These are phyloP conservation scores for Camptophora hylomeconis DNA, from an alignment of 2,329 filamentous ascomycete genomes.

Conservation along the genomic window DNA sequence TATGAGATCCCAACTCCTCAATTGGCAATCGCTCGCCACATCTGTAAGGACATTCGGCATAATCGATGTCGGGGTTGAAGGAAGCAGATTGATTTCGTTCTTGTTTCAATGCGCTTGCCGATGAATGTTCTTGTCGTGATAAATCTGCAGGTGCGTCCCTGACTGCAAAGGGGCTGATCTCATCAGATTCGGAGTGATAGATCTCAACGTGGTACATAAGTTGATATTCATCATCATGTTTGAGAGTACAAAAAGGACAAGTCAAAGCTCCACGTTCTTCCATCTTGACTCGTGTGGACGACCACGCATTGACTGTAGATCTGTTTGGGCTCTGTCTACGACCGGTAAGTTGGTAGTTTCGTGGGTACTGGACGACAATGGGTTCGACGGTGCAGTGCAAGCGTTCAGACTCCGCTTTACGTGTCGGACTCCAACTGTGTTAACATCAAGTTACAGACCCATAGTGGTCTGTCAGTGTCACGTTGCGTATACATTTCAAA, in stretches of 20 bases:
- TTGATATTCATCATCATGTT: constrained; percentile 25
- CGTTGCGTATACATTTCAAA: no score
- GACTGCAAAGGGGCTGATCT: constrained; percentile 16
- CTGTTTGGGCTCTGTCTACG: no score
- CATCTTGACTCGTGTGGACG: no score
- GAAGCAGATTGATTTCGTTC: constrained; percentile 3
- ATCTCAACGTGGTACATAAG: constrained; percentile 32
- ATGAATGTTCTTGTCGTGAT: constrained; percentile 1
- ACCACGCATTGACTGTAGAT: no score
- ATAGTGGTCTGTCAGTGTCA: no score
- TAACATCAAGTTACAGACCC: no score
- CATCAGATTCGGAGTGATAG: constrained; percentile 29
- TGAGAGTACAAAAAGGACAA: constrained; percentile 35
- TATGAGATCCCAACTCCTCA: constrained; percentile 43
- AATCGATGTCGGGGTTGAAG: constrained; percentile 22
- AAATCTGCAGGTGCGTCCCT: constrained; percentile 10
- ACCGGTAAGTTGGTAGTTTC: no score
- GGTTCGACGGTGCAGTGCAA: no score
- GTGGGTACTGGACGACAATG: no score
- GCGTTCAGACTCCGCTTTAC: no score
- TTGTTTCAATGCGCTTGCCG: not conserved
- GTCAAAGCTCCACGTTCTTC: constrained; percentile 14
- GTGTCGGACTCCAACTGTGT: no score
- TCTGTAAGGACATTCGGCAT: constrained; percentile 42
- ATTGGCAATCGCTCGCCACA: constrained; percentile 47